Conservation (phyloP, 768 basidiomycete species). For the Leccinum fibrillosum region DNA sequence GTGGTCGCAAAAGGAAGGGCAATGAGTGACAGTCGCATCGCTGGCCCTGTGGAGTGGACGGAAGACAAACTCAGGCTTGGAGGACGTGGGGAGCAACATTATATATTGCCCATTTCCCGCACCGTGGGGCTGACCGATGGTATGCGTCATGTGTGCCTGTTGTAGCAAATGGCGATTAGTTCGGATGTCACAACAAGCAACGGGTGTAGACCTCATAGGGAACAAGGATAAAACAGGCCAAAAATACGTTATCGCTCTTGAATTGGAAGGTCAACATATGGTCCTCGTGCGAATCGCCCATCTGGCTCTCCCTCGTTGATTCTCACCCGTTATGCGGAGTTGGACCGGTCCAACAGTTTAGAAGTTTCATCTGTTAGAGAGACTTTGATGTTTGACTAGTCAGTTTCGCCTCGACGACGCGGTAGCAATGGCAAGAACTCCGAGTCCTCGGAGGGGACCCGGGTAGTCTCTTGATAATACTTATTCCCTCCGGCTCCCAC, state of each 20-base stretch:
- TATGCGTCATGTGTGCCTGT: background rate
- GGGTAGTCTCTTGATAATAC: too few species aligned
- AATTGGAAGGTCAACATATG: background rate
- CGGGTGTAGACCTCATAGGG: background rate
- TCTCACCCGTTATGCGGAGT: background rate
- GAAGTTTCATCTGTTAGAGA: background rate
- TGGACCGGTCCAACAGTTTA: background rate
- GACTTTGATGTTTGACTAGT: too few species aligned
- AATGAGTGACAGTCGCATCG: constrained; percentile 15
- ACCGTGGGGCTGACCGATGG: background rate
- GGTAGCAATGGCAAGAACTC: too few species aligned
- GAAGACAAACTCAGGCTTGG: background rate
- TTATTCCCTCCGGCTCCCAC: too few species aligned
- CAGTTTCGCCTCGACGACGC: too few species aligned
- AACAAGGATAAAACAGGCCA: background rate
- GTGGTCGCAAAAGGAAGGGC: constrained; percentile 9
- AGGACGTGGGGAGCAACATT: background rate
- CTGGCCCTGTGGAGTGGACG: background rate
- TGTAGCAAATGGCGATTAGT: background rate
- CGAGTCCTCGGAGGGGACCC: too few species aligned
- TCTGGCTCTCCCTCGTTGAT: background rate
- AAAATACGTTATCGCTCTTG: background rate
- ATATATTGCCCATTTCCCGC: constrained; percentile 6
- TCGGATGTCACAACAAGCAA: background rate
- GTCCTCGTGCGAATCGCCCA: background rate